Evolutionary conservation across 768 basidiomycete genomes (phyloP), one percentile per base, ranked within the genome.

Genomic region (Pleurotus djamor): DNA sequence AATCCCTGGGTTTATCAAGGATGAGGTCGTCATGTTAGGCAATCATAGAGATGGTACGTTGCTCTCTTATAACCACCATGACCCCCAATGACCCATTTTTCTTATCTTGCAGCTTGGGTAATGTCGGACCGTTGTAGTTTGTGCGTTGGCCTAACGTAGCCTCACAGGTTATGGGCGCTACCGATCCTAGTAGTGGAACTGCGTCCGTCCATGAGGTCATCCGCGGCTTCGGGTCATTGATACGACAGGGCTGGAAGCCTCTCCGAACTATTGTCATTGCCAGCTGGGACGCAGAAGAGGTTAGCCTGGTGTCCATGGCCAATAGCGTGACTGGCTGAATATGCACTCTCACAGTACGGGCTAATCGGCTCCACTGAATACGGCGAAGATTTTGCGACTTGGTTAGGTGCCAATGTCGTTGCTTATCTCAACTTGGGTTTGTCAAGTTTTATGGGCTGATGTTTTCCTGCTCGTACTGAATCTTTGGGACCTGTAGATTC

Each of bases 281-380:
- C 1, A 88, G 85, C 65, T 94, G 91, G 92, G 91, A 92, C 67
- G 92, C 82, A 1, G 91, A 92, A 68, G 48, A 51, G 52, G 63
- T 63, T 7, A 58, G 44, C 45, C 45, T 17, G 1, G 36, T 34
- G 67, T 16, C 44, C 54, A 71, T 34, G 71, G 74, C 12, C 41
- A 10, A 47, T 7, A 12, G 45, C n/a, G 17, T n/a, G 32, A 37
- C 61, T 59, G 13, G 74, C 70, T 21, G 74, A 74, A 52, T 17
- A 13, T 14, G 43, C 32, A 34, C 17, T 13, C 3, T n/a, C 21
- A 59, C 16, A 61, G 79, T 83, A 82, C 57, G 84, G 83, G 21
- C 73, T 87, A 17, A 67, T 86, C 47, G 90, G 90, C 17, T 83
- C 81, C 57, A 89, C 87, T 10, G 90, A 91, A 64, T 90, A 58